Percentiles rank a stretch among this genome's conserved stretches.
phyloP scores from a whole-genome alignment of 768 basidiomycete species.

The Kwoniella dendrophila region DNA sequence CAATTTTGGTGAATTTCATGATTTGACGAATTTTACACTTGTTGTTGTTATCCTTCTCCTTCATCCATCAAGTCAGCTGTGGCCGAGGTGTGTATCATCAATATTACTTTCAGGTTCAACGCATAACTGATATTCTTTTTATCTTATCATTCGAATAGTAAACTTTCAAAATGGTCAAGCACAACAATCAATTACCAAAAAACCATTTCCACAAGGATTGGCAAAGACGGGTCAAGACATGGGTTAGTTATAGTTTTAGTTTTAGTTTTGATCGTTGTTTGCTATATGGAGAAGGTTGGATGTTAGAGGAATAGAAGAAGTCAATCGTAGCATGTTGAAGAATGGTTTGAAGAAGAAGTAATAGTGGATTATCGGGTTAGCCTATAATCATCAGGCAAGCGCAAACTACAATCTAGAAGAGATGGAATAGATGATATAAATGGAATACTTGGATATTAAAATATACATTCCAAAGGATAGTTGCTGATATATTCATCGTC shows the following conservation, averaged over 20 bases:
- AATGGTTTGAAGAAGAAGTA: constrained; percentile 58
- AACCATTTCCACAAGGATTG: constrained; percentile 82
- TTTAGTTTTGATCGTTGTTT: background rate
- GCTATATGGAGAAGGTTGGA: background rate
- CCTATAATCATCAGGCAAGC: no score
- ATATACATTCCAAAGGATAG: background rate
- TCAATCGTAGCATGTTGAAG: background rate
- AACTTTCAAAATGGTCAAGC: constrained; percentile 47
- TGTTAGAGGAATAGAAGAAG: background rate
- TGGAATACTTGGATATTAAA: no score
- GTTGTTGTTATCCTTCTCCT: constrained; percentile 17
- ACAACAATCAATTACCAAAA: constrained; percentile 55
- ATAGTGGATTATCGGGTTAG: no score
- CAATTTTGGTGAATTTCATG: constrained; percentile 9
- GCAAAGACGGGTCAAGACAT: constrained; percentile 63
- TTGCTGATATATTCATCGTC: constrained; percentile 59
- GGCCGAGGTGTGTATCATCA: constrained; percentile 19
- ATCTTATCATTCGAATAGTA: background rate
- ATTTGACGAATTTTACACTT: constrained; percentile 2
- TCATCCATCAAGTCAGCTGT: constrained; percentile 32
- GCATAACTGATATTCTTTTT: background rate
- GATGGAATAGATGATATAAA: no score
- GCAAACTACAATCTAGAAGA: no score
- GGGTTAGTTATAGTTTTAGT: constrained; percentile 28
- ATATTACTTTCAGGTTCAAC: no score